These are phyloP conservation scores for Vinca minor DNA, from an alignment of 257 asterid species.

Conservation along the genomic window DNA sequence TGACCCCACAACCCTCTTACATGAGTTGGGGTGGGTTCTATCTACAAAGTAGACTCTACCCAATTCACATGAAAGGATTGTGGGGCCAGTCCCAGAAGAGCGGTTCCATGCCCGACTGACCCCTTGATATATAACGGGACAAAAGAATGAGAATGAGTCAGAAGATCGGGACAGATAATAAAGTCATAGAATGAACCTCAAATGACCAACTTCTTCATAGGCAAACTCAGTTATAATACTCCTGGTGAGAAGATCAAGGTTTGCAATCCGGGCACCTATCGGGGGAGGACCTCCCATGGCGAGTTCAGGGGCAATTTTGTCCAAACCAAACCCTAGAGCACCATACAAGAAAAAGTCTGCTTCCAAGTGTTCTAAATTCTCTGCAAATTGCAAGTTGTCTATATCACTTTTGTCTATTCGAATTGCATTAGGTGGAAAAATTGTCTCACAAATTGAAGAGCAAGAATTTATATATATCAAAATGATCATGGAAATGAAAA, in stretches of 20 bases:
- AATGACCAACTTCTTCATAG: slow-evolving; percentile 24
- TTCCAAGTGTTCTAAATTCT: slow-evolving; percentile 36
- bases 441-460: background rate
- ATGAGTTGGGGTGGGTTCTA: too few relatives aligned
- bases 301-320: slow-evolving; percentile 25
- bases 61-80: too few relatives aligned
- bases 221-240: slow-evolving; percentile 26
- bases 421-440: background rate
- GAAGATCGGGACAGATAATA: too few relatives aligned
- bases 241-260: slow-evolving; percentile 21
- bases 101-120: too few relatives aligned
- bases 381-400: slow-evolving; percentile 29
- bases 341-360: slow-evolving; percentile 28
- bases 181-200: slow-evolving; percentile 13
- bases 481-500: background rate
- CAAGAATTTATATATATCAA: background rate
- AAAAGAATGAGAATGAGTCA: too few relatives aligned
- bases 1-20: too few relatives aligned
- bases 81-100: too few relatives aligned
- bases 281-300: slow-evolving; percentile 43
- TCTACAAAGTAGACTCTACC: too few relatives aligned
- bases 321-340: slow-evolving; percentile 41
- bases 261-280: slow-evolving; percentile 31
- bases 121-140: too few relatives aligned
- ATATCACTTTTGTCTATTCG: slow-evolving; percentile 13